Conservation (phyloP, 495 filamentous ascomycete genomes). For the Aspergillus cristatus region DNA sequence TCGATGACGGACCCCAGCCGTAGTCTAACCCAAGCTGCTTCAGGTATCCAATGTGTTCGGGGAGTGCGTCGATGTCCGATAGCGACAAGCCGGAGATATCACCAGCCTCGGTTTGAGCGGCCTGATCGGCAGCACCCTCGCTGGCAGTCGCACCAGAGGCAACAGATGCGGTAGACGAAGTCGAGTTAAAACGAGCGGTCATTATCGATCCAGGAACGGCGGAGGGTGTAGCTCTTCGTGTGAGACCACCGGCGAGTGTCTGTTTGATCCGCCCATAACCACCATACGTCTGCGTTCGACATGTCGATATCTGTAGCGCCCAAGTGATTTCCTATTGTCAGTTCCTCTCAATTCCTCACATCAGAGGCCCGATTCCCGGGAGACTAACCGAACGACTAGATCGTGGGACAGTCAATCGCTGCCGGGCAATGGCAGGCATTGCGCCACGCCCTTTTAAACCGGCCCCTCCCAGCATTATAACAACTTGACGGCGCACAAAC, state of each 20-base stretch:
- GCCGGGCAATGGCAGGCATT: constrained; percentile 23
- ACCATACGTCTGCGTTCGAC: constrained; percentile 16
- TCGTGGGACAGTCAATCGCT: constrained; percentile 23
- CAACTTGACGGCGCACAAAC: constrained; percentile 2
- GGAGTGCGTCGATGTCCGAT: constrained; percentile 39
- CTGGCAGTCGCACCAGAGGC: constrained; percentile 7
- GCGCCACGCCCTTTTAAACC: constrained; percentile 23
- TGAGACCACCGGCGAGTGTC: constrained; percentile 13
- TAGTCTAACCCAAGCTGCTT: constrained; percentile 76
- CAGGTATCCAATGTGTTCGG: constrained; percentile 74
- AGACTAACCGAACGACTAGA: constrained; percentile 32
- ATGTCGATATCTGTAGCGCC: constrained; percentile 28
- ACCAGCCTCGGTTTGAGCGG: constrained; percentile 4
- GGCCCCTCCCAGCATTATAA: constrained; percentile 29
- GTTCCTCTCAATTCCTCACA: constrained; percentile 4
- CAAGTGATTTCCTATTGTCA: constrained; percentile 10
- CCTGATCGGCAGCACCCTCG: constrained; percentile 1
- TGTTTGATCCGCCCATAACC: constrained; percentile 16
- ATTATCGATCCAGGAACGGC: constrained; percentile 12
- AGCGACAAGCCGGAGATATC: constrained; percentile 25
- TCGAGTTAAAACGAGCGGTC: constrained; percentile 36
- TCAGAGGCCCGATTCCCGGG: constrained; percentile 1
- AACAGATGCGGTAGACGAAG: constrained; percentile 23
- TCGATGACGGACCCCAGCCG: constrained; percentile 63
- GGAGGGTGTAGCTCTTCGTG: constrained; percentile 17